Percentiles rank a stretch among this genome's conserved stretches.
Conservation (phyloP, 306 rosid species). For the Ochetophila trinervis region DNA sequence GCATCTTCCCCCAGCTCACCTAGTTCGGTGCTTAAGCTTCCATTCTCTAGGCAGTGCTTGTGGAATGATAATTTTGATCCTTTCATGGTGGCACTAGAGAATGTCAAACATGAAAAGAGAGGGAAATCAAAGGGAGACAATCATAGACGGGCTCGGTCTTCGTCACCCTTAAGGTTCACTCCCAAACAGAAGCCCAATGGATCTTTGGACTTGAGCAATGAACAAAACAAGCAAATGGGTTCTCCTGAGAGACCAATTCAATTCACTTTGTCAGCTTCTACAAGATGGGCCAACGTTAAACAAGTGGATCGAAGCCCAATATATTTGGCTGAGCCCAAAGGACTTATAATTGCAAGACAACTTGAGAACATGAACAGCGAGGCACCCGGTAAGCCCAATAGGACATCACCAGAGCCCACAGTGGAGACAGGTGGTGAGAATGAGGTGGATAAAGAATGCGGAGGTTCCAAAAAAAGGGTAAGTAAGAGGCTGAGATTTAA, state of each 20-base stretch:
- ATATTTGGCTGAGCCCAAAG: slow-evolving; percentile 45
- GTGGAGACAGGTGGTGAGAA: slow-evolving; percentile 3
- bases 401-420: slow-evolving; percentile 13
- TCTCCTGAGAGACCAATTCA: not conserved
- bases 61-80: slow-evolving; percentile 92
- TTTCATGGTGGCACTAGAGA: slow-evolving; percentile 64
- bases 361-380: slow-evolving; percentile 28
- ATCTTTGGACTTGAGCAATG: slow-evolving; percentile 2
- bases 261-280: not conserved
- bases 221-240: slow-evolving; percentile 1
- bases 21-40: slow-evolving; percentile 30
- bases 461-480: slow-evolving; percentile 29
- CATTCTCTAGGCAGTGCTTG: slow-evolving; percentile 30
- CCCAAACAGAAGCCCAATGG: slow-evolving; percentile 5
- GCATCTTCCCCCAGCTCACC: slow-evolving; percentile 46
- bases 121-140: slow-evolving; percentile 29
- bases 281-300: not conserved
- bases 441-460: slow-evolving; percentile 25
- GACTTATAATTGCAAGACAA: slow-evolving; percentile 43
- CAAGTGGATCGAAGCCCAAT: slow-evolving; percentile 12
- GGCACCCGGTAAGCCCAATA: slow-evolving; percentile 11
- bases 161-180: slow-evolving; percentile 34
- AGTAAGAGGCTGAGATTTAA: slow-evolving; percentile 33
- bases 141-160: slow-evolving; percentile 42
- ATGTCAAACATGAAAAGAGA: slow-evolving; percentile 47